Conservation (phyloP, 257 asterid genomes). For the Lavandula angustifolia region DNA sequence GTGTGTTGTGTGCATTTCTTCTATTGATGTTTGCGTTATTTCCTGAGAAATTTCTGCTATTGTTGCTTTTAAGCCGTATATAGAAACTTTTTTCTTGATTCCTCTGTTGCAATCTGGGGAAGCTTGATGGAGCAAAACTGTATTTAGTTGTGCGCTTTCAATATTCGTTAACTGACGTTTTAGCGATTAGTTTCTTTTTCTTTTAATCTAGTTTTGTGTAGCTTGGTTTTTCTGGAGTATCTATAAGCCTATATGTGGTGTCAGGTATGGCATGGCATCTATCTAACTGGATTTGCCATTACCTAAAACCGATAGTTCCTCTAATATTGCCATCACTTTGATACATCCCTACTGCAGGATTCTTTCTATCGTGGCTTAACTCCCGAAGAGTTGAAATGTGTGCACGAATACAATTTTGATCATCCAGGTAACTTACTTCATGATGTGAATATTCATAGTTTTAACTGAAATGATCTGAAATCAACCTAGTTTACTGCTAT, state of each 20-base stretch:
- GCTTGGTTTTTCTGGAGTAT: neutral
- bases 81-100: neutral
- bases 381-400: slow-evolving; percentile 70
- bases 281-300: neutral
- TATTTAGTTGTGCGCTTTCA: neutral
- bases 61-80: neutral
- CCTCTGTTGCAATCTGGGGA: neutral
- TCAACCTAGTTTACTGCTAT: slow-evolving; percentile 22
- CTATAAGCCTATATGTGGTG: neutral
- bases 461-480: slow-evolving; percentile 8
- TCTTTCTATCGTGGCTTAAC: slow-evolving; percentile 96
- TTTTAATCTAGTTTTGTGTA: neutral
- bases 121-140: neutral
- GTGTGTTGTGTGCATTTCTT: neutral
- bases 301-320: neutral
- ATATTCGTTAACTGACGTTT: neutral
- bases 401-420: slow-evolving; percentile 91
- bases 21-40: neutral
- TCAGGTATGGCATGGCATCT: neutral
- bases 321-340: neutral
- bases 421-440: slow-evolving; percentile 73
- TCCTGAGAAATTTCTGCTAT: neutral
- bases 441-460: slow-evolving; percentile 5
- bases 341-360: slow-evolving; percentile 52
- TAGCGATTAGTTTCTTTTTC: slow-evolving; percentile 4